phyloP scores from a whole-genome alignment of 1,139 yeast species.

The Suhomyces atakaporum region DNA sequence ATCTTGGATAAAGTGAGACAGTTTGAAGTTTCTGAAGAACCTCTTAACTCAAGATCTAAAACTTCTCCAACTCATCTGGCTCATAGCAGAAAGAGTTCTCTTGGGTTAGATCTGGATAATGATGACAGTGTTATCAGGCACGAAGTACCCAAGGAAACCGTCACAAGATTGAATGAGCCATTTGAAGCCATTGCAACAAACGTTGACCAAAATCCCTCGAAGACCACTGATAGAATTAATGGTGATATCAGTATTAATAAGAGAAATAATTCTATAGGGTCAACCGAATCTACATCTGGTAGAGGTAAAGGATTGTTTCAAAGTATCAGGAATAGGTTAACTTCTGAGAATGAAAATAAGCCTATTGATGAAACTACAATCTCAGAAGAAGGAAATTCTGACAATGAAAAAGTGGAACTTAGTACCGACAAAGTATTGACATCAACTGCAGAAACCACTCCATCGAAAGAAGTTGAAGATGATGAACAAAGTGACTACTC shows the following conservation, averaged over 20 bases:
- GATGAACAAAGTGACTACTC: conserved; percentile 16
- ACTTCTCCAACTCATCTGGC: conserved; percentile 10
- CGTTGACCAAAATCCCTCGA: conserved; percentile 1
- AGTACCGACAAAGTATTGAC: conserved; percentile 21
- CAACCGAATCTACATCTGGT: conserved; percentile 10
- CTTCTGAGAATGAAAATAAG: conserved; percentile 18
- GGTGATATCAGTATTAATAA: conserved; percentile 11
- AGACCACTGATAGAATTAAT: conserved; percentile 11
- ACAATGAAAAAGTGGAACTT: conserved; percentile 22
- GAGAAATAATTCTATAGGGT: conserved; percentile 8
- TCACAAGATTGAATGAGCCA: conserved; percentile 20
- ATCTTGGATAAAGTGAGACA: conserved; percentile 44
- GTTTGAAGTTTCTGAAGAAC: conserved; percentile 33
- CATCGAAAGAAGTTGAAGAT: conserved; percentile 26
- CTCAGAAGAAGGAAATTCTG: conserved; percentile 19
- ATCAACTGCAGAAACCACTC: conserved; percentile 37
- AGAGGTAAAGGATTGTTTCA: conserved; percentile 39
- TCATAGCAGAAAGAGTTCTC: conserved; percentile 11
- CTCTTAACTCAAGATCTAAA: conserved; percentile 5
- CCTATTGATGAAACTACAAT: conserved; percentile 14
- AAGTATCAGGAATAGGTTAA: conserved; percentile 35
- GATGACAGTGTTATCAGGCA: conserved; percentile 10
- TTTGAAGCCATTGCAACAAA: conserved; percentile 14
- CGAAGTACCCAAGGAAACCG: conserved; percentile 2
- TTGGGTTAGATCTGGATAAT: conserved; percentile 8